Percentiles rank a stretch among this genome's conserved stretches.
These are phyloP conservation scores for Panicum virgatum DNA, from an alignment of 202 grass and related monocot species.

Conservation along the genomic window DNA sequence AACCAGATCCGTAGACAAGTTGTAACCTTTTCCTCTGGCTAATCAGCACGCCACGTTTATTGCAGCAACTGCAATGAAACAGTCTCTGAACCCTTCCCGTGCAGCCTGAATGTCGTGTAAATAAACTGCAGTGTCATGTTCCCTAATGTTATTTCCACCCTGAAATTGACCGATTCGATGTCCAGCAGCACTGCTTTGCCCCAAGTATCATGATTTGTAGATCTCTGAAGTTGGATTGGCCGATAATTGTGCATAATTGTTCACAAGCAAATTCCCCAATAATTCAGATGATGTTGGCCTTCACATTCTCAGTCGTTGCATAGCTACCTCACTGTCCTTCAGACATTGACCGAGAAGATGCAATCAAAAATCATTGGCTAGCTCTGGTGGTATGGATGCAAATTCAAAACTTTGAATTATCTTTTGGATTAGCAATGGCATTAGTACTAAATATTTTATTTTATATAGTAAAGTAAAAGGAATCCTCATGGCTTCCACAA, in stretches of 20 bases:
- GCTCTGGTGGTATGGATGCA: neutral
- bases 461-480: neutral
- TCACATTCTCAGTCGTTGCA: neutral
- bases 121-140: constrained; percentile 42
- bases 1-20: constrained; percentile 62
- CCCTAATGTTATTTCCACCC: constrained; percentile 23
- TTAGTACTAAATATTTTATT: neutral
- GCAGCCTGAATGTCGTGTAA: constrained; percentile 48
- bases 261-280: neutral
- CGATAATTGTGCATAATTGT: neutral
- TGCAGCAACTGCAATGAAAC: constrained; percentile 52
- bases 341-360: neutral
- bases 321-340: neutral
- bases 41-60: constrained; percentile 25
- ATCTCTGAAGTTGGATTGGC: neutral
- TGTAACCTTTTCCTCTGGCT: neutral
- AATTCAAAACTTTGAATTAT: neutral
- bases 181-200: constrained; percentile 7
- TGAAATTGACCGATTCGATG: constrained; percentile 12
- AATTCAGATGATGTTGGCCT: neutral
- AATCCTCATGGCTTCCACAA: neutral
- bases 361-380: neutral
- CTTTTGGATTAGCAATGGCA: neutral
- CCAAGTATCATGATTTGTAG: neutral
- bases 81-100: neutral